These are phyloP conservation scores for Lactarius akahatsu DNA, from an alignment of 768 basidiomycete genomes.

Conservation along the genomic window DNA sequence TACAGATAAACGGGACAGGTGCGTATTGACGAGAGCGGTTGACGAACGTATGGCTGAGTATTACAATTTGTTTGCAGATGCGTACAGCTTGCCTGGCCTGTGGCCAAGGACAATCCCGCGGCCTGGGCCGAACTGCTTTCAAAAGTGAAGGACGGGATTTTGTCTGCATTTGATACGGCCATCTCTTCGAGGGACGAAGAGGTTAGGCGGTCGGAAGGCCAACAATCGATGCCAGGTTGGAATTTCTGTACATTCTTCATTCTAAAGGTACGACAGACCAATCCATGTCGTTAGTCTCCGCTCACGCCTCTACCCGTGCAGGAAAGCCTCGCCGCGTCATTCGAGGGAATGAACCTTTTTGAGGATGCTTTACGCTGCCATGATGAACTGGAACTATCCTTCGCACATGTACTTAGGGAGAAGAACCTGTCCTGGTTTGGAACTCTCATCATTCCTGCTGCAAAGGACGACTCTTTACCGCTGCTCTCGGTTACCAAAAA, in stretches of 20 bases:
- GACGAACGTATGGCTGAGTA: not conserved
- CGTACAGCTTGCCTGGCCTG: slow-evolving; percentile 75
- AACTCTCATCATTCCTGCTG: slow-evolving; percentile 65
- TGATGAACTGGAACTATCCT: slow-evolving; percentile 86
- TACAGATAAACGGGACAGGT: slow-evolving; percentile 83
- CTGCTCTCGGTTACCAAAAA: slow-evolving; percentile 79
- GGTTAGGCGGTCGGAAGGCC: slow-evolving; percentile 82
- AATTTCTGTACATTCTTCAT: slow-evolving; percentile 98
- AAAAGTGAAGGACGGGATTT: slow-evolving; percentile 86
- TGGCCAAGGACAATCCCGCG: slow-evolving; percentile 68
- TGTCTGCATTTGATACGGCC: slow-evolving; percentile 80
- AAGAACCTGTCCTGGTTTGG: slow-evolving; percentile 93
- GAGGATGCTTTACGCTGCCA: slow-evolving; percentile 91
- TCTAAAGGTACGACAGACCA: slow-evolving; percentile 65
- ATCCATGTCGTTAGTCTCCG: not conserved
- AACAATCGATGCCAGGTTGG: slow-evolving; percentile 94
- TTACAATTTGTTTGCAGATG: slow-evolving; percentile 49
- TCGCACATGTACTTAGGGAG: slow-evolving; percentile 71
- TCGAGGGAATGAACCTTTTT: slow-evolving; percentile 83
- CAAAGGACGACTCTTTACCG: slow-evolving; percentile 76
- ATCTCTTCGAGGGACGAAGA: slow-evolving; percentile 85
- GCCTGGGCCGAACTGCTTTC: slow-evolving; percentile 85
- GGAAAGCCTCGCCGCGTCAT: slow-evolving; percentile 93
- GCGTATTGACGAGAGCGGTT: slow-evolving; percentile 19
- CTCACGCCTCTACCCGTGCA: slow-evolving; percentile 36